phyloP scores from a whole-genome alignment of 2,329 filamentous ascomycete genomes.

The Phaeoacremonium minimum region DNA sequence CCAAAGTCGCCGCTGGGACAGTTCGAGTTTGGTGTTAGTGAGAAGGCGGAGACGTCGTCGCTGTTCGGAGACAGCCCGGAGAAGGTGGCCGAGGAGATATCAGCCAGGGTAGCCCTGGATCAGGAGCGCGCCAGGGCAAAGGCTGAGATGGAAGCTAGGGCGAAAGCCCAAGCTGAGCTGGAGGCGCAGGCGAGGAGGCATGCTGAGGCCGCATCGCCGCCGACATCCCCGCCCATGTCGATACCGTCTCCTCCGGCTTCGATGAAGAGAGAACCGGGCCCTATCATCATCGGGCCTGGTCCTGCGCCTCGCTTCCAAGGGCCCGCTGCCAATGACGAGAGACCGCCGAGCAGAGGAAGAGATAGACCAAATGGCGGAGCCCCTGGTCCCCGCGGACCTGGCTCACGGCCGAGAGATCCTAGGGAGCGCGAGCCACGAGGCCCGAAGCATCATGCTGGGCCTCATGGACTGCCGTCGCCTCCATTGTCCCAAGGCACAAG shows the following conservation, averaged over 20 bases:
- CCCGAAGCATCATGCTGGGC: conserved; percentile 1
- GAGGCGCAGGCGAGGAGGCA: conserved; percentile 4
- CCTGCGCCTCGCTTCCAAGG: not conserved
- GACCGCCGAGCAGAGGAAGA: not conserved
- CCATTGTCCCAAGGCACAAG: conserved; percentile 30
- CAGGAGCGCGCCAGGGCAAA: conserved; percentile 13
- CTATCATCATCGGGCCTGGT: too few species aligned
- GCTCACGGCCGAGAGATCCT: not conserved
- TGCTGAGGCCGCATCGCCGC: conserved; percentile 1
- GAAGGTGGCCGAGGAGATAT: conserved; percentile 18
- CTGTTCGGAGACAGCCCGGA: conserved; percentile 22
- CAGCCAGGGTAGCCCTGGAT: conserved; percentile 15
- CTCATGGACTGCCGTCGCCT: conserved; percentile 22
- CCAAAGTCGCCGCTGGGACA: conserved; percentile 34
- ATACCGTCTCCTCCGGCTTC: conserved; percentile 8
- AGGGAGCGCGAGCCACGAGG: not conserved
- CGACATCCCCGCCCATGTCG: conserved; percentile 27
- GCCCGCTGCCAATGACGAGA: not conserved
- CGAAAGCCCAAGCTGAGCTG: conserved; percentile 4
- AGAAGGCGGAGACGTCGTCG: conserved; percentile 18
- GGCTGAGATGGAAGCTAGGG: conserved; percentile 10
- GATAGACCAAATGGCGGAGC: not conserved
- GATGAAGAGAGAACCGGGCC: not conserved
- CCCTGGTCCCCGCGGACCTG: not conserved
- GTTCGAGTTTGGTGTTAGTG: conserved; percentile 25